Evolutionary conservation across 1,139 yeast species (phyloP), one percentile per base, ranked within the genome.

Genomic region (Petasospora rhodanensis): DNA sequence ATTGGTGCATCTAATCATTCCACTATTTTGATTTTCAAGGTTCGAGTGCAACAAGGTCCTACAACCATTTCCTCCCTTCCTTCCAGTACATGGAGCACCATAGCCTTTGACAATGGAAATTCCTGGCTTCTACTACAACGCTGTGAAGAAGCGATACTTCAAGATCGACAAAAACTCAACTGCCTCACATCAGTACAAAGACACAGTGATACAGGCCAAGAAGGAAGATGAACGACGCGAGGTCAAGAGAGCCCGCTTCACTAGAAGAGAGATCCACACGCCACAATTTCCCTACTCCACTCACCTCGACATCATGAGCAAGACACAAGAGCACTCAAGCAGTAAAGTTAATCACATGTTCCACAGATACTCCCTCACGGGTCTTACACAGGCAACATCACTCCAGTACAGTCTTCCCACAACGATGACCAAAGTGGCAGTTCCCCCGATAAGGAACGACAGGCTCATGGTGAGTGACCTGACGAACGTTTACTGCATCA

Each of bases 101-200:
- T 18, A 7, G 9, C 23, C 6, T 9, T 6, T 15, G 16, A 15
- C 8, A 14, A 15, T 24, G 16, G 42, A 47, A 2, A 47, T 50
- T 13, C 54, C 55, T 2, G 55, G 55, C 1, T 48, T 38, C 24
- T 46, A 36, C 30, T 51, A 34, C 27, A 53, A 51, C 25, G 32
- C 41, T 4, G 38, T 19, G 4, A 48, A 39, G 42, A 49, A 47
- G 18, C 45, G 40, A 9, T 49, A 51, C 28, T 51, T 51, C 38
- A 51, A 49, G 29, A 39, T 51, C 4, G 47, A 38, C 10, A 34
- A 38, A 24, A 43, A 36, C 27, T 19, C 41, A 1, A 22, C 33
- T 2, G 21, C 12, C 3, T 24, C 23, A 7, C 46, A 45, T 16
- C 29, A 31, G 15, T 45, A 46, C 27, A 38, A 24, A n/a, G 29